Percentiles rank a stretch among this genome's conserved stretches.
These are phyloP conservation scores for Mrakia gelida DNA, from an alignment of 768 basidiomycete genomes.

Conservation along the genomic window DNA sequence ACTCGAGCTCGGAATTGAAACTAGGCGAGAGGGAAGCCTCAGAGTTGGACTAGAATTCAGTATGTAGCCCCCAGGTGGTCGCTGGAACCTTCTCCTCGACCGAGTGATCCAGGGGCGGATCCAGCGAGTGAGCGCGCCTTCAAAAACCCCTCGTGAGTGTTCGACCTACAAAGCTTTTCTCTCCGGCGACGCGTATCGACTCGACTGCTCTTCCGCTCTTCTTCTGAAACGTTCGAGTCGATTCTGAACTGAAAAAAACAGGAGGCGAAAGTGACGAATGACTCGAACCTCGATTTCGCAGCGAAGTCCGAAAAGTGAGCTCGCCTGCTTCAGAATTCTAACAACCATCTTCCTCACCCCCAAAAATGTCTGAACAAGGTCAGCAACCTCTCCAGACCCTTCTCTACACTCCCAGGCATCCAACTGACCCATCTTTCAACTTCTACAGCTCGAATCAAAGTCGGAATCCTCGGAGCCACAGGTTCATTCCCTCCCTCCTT, in stretches of 20 bases:
- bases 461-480: constrained; percentile 48
- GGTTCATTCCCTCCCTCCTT: constrained; percentile 35
- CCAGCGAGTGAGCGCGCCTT: too few relatives aligned
- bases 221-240: too few relatives aligned
- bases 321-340: not conserved
- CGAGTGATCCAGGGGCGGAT: too few relatives aligned
- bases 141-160: too few relatives aligned
- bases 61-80: too few relatives aligned
- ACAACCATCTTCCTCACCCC: not conserved
- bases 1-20: too few relatives aligned
- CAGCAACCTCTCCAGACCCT: not conserved
- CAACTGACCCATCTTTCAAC: not conserved
- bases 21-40: too few relatives aligned
- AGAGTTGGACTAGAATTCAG: too few relatives aligned
- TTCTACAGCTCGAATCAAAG: constrained; percentile 44
- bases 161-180: too few relatives aligned
- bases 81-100: too few relatives aligned
- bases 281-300: not conserved
- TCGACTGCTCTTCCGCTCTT: too few relatives aligned
- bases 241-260: not conserved
- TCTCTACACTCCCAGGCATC: not conserved
- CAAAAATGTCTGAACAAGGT: constrained; percentile 15
- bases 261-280: not conserved
- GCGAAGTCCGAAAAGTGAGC: not conserved
- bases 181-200: too few relatives aligned